Evolutionary conservation across 371 early-diverging fungal species (phyloP).

Genomic region (Saksenaea oblongispora): DNA sequence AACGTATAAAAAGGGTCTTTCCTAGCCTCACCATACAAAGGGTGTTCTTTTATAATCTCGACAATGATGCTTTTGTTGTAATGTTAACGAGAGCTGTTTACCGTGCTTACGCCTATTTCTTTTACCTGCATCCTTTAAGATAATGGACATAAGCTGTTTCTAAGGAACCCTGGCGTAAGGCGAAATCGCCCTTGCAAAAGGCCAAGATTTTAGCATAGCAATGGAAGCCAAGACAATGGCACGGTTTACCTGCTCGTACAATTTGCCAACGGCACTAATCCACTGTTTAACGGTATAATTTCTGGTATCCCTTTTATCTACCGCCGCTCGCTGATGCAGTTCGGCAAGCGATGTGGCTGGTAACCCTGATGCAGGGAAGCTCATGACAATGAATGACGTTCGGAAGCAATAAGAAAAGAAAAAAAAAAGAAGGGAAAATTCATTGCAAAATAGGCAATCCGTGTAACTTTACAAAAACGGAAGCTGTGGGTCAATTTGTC

Average conservation of each 20-base stretch:
- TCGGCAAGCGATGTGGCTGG: conserved; percentile 7
- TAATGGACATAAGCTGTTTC: conserved; percentile 50
- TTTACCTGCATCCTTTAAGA: conserved; percentile 47
- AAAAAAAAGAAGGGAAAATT: neutral
- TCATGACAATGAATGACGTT: neutral
- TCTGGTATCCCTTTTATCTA: conserved; percentile 14
- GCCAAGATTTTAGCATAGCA: neutral
- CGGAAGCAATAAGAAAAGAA: neutral
- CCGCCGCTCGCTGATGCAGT: conserved; percentile 12
- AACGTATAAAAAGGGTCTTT: conserved; percentile 40
- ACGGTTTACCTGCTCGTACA: conserved; percentile 17
- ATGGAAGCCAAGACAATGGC: neutral
- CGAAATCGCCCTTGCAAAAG: conserved; percentile 31
- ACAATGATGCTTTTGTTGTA: conserved; percentile 47
- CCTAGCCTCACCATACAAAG: conserved; percentile 37
- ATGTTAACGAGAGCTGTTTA: neutral
- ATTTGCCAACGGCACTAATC: conserved; percentile 9
- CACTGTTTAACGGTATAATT: conserved; percentile 21
- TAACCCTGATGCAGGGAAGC: neutral
- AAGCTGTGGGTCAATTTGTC: too few species aligned
- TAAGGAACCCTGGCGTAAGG: conserved; percentile 31
- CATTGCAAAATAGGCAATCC: neutral
- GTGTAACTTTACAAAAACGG: neutral
- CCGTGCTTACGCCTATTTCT: neutral
- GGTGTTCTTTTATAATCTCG: conserved; percentile 51